Percentiles rank a stretch among this genome's conserved stretches.
Conservation (phyloP, 768 basidiomycete genomes). For the Tricholoma matsutake region DNA sequence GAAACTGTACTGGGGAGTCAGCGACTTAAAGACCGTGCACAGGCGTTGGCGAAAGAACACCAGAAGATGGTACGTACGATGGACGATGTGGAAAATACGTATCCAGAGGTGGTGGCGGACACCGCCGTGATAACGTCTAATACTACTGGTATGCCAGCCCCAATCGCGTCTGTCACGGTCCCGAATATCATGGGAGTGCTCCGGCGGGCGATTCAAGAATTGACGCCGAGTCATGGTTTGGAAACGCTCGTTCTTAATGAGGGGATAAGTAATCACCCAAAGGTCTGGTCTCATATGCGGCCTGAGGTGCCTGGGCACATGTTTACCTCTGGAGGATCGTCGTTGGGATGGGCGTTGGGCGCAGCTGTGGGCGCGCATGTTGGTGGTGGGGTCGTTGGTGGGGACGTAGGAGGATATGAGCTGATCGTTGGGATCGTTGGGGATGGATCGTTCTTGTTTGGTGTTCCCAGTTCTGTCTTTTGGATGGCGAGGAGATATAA, state of each 20-base stretch:
- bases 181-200: conserved; percentile 50
- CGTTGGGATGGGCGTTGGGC: conserved; percentile 67
- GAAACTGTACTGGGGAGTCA: conserved; percentile 12
- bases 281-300: conserved; percentile 57
- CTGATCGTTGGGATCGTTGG: conserved; percentile 60
- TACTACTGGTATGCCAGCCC: neutral
- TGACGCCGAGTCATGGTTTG: conserved; percentile 36
- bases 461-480: conserved; percentile 60
- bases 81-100: conserved; percentile 30
- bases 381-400: conserved; percentile 32
- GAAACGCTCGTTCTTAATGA: conserved; percentile 57
- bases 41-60: conserved; percentile 18
- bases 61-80: conserved; percentile 21
- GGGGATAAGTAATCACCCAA: conserved; percentile 52
- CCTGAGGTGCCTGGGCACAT: conserved; percentile 49
- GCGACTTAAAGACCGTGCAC: conserved; percentile 11
- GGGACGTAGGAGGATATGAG: conserved; percentile 35
- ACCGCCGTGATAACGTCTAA: too few species aligned
- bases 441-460: conserved; percentile 68
- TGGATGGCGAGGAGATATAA: conserved; percentile 74
- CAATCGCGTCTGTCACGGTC: conserved; percentile 28
- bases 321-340: conserved; percentile 58
- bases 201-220: conserved; percentile 35
- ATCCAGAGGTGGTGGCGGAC: conserved; percentile 5
- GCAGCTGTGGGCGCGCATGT: conserved; percentile 59